phyloP scores from a whole-genome alignment of 164 flowering plant genomes.

The Pachysandra terminalis region DNA sequence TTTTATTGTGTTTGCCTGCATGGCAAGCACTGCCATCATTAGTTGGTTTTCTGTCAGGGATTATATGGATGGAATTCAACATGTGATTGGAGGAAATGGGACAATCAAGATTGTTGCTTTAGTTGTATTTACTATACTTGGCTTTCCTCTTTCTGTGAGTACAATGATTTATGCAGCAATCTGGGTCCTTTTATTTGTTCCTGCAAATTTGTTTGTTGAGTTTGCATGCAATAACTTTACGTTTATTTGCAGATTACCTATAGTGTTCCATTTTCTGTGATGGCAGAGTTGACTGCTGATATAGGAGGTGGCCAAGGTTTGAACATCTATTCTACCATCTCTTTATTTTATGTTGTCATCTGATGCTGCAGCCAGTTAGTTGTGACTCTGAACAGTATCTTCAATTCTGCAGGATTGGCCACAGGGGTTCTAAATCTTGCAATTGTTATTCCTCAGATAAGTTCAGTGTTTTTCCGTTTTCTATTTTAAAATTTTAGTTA shows the following conservation, averaged over 20 bases:
- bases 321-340: not conserved
- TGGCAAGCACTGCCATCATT: conserved; percentile 83
- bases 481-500: not conserved
- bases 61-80: conserved; percentile 53
- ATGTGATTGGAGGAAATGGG: conserved; percentile 53
- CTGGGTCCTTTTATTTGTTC: not conserved
- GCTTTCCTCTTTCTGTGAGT: conserved; percentile 94
- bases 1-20: conserved; percentile 84
- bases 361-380: not conserved
- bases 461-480: not conserved
- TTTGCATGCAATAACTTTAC: conserved; percentile 3
- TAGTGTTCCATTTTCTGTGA: conserved; percentile 90
- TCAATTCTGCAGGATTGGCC: conserved; percentile 70
- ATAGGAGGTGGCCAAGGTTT: conserved; percentile 98
- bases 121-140: conserved; percentile 81
- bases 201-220: not conserved
- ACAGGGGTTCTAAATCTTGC: conserved; percentile 97
- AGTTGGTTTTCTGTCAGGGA: conserved; percentile 57
- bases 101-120: conserved; percentile 58
- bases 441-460: conserved; percentile 92
- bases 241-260: conserved; percentile 69
- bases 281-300: conserved; percentile 91
- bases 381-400: conserved; percentile 6
- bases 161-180: not conserved
- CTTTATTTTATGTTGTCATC: conserved; percentile 9